Evolutionary conservation across 2,329 filamentous ascomycete genomes (phyloP).

Genomic region (Helicocarpus griseus): DNA sequence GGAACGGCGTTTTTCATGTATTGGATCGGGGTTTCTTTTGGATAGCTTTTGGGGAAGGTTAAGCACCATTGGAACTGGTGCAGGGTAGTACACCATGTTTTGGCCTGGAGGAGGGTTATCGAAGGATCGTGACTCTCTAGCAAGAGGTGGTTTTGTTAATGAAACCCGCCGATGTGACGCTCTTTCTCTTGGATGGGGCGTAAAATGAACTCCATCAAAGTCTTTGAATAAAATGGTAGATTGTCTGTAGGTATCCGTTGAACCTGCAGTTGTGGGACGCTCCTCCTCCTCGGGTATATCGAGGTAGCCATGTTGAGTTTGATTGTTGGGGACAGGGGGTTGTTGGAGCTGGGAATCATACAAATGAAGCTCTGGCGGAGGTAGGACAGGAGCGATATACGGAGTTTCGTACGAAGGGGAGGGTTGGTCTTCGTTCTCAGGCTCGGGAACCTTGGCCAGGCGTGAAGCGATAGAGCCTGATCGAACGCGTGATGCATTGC

Average conservation of each 20-base stretch:
- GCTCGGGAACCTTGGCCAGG: conserved; percentile 31
- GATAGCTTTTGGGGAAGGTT: conserved; percentile 85
- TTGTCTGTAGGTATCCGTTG: conserved; percentile 39
- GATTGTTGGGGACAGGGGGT: not conserved
- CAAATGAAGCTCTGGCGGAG: conserved; percentile 11
- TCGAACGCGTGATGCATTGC: conserved; percentile 21
- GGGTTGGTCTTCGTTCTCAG: conserved; percentile 24
- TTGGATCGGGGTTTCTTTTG: conserved; percentile 54
- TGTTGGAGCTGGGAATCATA: not conserved
- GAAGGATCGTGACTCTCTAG: conserved; percentile 28
- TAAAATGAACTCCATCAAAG: conserved; percentile 42
- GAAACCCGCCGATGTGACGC: conserved; percentile 25
- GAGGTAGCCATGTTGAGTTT: not conserved
- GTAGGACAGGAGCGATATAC: conserved; percentile 13
- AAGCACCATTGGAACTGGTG: conserved; percentile 85
- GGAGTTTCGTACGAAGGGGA: conserved; percentile 15
- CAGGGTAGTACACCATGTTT: conserved; percentile 89
- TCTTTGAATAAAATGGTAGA: conserved; percentile 36
- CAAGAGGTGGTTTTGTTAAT: conserved; percentile 30
- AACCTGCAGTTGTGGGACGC: conserved; percentile 31
- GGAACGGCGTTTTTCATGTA: conserved; percentile 61
- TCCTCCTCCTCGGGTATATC: conserved; percentile 15
- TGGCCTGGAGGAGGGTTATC: conserved; percentile 49
- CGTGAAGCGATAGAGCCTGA: conserved; percentile 29
- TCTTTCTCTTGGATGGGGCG: conserved; percentile 19